Conservation (phyloP, 331 rosid genomes). For the Pyrus hybrid region DNA sequence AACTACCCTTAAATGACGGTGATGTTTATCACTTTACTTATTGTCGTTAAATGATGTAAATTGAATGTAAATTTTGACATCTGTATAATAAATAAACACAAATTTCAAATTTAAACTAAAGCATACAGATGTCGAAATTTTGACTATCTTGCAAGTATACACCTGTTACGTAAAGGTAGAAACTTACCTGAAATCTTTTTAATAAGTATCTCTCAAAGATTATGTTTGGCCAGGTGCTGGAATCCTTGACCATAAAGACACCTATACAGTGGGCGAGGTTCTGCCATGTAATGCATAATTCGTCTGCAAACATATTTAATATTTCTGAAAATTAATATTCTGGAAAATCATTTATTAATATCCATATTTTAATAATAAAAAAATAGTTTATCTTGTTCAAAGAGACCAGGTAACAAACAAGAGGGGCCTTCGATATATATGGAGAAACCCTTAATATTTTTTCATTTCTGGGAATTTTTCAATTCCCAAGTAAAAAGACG, state of each 20-base stretch:
- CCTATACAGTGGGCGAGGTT: background rate
- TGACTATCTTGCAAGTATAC: too few species aligned
- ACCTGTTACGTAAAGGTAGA: slow-evolving; percentile 1
- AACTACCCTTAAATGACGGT: too few species aligned
- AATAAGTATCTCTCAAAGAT: slow-evolving; percentile 17
- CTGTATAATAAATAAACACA: rapidly evolving
- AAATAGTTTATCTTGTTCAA: slow-evolving; percentile 4
- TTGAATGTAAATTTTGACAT: too few species aligned
- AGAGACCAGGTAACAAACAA: slow-evolving; percentile 15
- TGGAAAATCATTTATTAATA: background rate
- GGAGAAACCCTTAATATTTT: slow-evolving; percentile 27
- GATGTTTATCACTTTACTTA: too few species aligned
- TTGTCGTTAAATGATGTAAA: too few species aligned
- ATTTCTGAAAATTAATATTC: background rate
- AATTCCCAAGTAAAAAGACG: slow-evolving; percentile 35
- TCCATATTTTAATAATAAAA: background rate
- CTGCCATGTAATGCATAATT: background rate
- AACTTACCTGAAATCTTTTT: slow-evolving; percentile 29
- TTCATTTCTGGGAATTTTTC: slow-evolving; percentile 32
- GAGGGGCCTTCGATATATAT: slow-evolving; percentile 26
- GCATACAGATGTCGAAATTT: too few species aligned
- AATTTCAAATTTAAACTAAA: too few species aligned
- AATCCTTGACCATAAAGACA: slow-evolving; percentile 48
- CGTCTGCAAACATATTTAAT: too few species aligned
- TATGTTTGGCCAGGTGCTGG: slow-evolving; percentile 43